These are phyloP conservation scores for Ochetophila trinervis DNA, from an alignment of 306 rosid species.

Conservation along the genomic window DNA sequence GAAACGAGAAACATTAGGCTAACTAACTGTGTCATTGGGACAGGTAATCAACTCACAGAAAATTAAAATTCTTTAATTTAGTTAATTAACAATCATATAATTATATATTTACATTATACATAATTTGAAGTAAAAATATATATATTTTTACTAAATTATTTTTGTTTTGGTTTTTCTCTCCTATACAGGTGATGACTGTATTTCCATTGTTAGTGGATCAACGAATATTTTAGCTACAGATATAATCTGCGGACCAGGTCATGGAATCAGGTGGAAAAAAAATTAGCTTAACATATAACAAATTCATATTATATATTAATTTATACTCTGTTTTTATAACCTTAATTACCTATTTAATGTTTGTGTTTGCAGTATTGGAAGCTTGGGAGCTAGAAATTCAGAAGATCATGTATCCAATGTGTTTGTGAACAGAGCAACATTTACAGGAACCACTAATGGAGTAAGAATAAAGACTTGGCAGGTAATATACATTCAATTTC, in stretches of 20 bases:
- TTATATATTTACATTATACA: background rate
- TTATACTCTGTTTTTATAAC: background rate
- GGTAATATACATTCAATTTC: constrained; percentile 28
- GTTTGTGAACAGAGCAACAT: constrained; percentile 43
- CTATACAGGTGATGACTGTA: constrained; percentile 77
- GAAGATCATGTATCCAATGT: constrained; percentile 66
- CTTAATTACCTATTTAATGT: background rate
- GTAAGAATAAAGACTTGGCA: constrained; percentile 94
- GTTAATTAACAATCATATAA: too few relatives aligned
- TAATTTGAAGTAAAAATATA: too few relatives aligned
- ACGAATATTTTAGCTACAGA: constrained; percentile 42
- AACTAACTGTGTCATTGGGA: constrained; percentile 43
- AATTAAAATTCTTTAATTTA: background rate
- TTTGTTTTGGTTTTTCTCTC: background rate
- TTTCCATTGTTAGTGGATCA: constrained; percentile 87
- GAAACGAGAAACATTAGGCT: constrained; percentile 45
- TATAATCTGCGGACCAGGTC: constrained; percentile 86
- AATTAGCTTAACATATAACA: too few relatives aligned
- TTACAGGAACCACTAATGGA: constrained; percentile 75
- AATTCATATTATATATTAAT: background rate
- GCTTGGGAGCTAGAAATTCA: constrained; percentile 63
- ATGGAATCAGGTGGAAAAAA: constrained; percentile 81
- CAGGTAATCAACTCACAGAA: constrained; percentile 41
- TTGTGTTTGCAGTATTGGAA: constrained; percentile 61
- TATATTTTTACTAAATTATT: background rate